A percentile compares a stretch with the other conserved stretches of the same genome.
phyloP scores from a whole-genome alignment of 2,329 filamentous ascomycete genomes.

The Cytospora leucostoma region DNA sequence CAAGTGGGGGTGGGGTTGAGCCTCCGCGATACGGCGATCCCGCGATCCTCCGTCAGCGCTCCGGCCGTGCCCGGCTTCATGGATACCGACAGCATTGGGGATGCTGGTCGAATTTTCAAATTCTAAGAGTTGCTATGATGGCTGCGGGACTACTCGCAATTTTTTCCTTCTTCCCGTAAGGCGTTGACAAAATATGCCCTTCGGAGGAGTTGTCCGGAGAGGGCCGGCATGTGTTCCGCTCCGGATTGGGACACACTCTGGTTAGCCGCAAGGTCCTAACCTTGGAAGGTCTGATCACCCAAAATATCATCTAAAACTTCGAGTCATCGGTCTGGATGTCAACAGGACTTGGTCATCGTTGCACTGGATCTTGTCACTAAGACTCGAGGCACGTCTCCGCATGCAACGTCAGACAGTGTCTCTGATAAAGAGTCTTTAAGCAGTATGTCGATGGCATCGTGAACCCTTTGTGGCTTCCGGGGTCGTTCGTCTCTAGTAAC shows the following conservation, averaged over 20 bases:
- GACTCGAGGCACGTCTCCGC: neutral
- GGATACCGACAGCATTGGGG: too few species aligned
- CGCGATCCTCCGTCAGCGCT: neutral
- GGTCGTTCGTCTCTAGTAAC: neutral
- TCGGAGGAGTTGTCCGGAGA: slow-evolving; percentile 6
- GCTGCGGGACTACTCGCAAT: neutral
- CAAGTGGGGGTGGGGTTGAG: slow-evolving; percentile 17
- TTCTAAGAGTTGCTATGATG: too few species aligned
- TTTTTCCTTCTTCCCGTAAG: neutral
- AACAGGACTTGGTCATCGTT: neutral
- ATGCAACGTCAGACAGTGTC: neutral
- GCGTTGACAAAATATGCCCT: neutral
- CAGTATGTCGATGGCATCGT: neutral
- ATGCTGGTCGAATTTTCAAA: too few species aligned
- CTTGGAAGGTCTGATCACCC: neutral
- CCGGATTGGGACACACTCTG: too few species aligned
- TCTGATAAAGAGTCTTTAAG: neutral
- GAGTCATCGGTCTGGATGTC: neutral
- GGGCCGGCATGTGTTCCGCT: slow-evolving; percentile 10
- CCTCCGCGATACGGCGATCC: neutral
- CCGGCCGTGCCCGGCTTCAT: neutral
- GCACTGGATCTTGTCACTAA: neutral
- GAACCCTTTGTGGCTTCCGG: neutral
- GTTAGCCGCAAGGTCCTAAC: too few species aligned
- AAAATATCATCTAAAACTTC: neutral